Base-by-base conservation (phyloP, 108 stramenopile genomes). In the Discostella stelligeroides region DNA sequence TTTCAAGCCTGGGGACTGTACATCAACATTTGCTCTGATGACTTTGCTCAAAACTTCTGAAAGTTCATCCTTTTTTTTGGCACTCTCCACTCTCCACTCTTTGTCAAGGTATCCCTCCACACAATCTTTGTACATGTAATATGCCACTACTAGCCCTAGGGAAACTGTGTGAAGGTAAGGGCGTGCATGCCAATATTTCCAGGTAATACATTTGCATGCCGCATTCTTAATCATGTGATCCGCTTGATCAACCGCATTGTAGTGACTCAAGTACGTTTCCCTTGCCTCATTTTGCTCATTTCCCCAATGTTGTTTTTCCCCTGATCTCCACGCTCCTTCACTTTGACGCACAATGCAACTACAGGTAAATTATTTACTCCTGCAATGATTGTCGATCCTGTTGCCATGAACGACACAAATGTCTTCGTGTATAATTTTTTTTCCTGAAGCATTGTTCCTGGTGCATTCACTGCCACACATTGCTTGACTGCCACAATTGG, bases 101-200 rank as follows among this genome's bases (percentile, higher is more conserved):
- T 29, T 2, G 38, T 38, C 27, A 34, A 60, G 6, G 4, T 38
- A 2, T 6, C 59, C 59, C 30, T 60, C 59, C 5, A 29, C 37
- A 17, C 11, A 29, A 3, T 60, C 59, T 7, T 1, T 8, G 30
- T 60, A 60, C 20, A 60, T 60, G n/a, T 60, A 29, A 38, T 34
- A 60, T 34, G 30, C 28, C 1, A 6, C 27, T 13, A 38, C 30
- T 1, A 37, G 8, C 14, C 28, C 59, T 12, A 60, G n/a, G 2
- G 5, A 30, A 3, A 37, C 1, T 34, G 30, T 34, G 38, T 60
- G 59, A 1, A 38, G 10, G 6, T 29, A 17, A 14, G 59, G 30
- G 7, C n/a, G n/a, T n/a, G 59, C 3, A 38, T 60, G 59, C 59
- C 59, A 60, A 60, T 37, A 60, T 13, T 60, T 60, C 59, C 59